phyloP scores from a whole-genome alignment of 306 rosid genomes.

The Pueraria montana region DNA sequence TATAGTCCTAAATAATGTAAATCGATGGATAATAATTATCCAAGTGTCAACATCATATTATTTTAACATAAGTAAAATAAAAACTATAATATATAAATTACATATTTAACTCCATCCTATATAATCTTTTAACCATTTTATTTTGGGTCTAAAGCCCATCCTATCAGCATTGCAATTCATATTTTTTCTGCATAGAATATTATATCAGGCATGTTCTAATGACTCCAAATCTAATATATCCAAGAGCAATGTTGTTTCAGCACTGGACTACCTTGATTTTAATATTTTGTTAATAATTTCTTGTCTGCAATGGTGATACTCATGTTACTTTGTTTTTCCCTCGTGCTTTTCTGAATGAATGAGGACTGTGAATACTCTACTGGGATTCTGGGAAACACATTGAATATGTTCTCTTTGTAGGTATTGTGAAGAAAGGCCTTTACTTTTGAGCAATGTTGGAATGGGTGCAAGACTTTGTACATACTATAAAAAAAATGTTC shows the following conservation, averaged over 20 bases:
- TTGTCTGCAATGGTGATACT: background rate
- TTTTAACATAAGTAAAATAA: too few relatives aligned
- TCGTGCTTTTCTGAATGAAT: conserved; percentile 21
- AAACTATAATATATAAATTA: too few relatives aligned
- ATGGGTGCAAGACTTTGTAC: conserved; percentile 98
- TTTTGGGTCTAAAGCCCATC: too few relatives aligned
- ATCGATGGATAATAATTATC: too few relatives aligned
- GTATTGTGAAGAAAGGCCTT: conserved; percentile 98
- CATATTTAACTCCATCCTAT: too few relatives aligned
- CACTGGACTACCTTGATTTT: conserved; percentile 19
- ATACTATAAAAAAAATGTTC: conserved; percentile 87
- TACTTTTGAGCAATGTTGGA: conserved; percentile 90
- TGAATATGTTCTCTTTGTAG: conserved; percentile 56
- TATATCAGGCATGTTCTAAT: background rate
- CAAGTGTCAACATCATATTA: too few relatives aligned
- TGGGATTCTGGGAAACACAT: conserved; percentile 10
- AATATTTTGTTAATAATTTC: background rate
- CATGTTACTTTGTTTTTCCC: conserved; percentile 20
- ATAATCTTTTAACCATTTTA: too few relatives aligned
- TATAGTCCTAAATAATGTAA: too few relatives aligned
- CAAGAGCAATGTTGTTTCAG: conserved; percentile 23
- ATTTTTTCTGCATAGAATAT: conserved; percentile 25
- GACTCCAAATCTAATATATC: background rate
- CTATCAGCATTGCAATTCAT: background rate
- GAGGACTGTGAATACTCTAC: conserved; percentile 21